Evolutionary conservation across 805 yeast genomes (phyloP).

Genomic region (Metschnikowia reukaufii): DNA sequence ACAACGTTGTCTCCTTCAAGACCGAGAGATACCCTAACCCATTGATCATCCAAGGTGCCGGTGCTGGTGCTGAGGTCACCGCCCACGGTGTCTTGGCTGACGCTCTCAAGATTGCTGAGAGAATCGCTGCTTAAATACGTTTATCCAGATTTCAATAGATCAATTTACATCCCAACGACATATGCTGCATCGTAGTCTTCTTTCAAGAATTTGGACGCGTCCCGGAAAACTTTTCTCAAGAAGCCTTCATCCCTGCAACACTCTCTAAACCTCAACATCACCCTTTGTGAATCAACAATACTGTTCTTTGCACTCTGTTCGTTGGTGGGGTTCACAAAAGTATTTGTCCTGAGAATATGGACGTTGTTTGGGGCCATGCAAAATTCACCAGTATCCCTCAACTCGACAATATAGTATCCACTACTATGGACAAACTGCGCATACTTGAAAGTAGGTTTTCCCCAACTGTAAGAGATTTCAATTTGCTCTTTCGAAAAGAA

Average conservation of each 20-base stretch:
- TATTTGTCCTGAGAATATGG: slow-evolving; percentile 71
- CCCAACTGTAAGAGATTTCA: slow-evolving; percentile 88
- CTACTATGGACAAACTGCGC: slow-evolving; percentile 88
- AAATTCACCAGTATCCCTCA: slow-evolving; percentile 73
- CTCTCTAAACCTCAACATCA: slow-evolving; percentile 67
- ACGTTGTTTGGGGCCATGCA: slow-evolving; percentile 86
- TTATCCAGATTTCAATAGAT: background rate
- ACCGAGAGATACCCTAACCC: slow-evolving; percentile 93
- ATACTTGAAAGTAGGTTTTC: slow-evolving; percentile 73
- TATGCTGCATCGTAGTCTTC: slow-evolving; percentile 26
- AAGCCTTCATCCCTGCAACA: slow-evolving; percentile 54
- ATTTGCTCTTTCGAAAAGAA: slow-evolving; percentile 55
- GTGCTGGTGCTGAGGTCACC: slow-evolving; percentile 75
- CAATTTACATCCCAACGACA: slow-evolving; percentile 13
- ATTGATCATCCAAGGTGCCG: slow-evolving; percentile 96
- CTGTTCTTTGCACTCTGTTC: slow-evolving; percentile 30
- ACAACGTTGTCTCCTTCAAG: slow-evolving; percentile 89
- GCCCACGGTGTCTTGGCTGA: slow-evolving; percentile 91
- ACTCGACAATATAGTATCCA: slow-evolving; percentile 87
- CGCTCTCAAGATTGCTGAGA: slow-evolving; percentile 85
- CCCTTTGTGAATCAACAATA: slow-evolving; percentile 65
- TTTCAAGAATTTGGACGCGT: slow-evolving; percentile 54
- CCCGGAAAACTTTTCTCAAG: slow-evolving; percentile 54
- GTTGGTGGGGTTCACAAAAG: slow-evolving; percentile 29
- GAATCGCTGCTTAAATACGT: slow-evolving; percentile 50